These are phyloP conservation scores for Aspergillus calidoustus DNA, from an alignment of 2,329 filamentous ascomycete genomes.

Conservation along the genomic window DNA sequence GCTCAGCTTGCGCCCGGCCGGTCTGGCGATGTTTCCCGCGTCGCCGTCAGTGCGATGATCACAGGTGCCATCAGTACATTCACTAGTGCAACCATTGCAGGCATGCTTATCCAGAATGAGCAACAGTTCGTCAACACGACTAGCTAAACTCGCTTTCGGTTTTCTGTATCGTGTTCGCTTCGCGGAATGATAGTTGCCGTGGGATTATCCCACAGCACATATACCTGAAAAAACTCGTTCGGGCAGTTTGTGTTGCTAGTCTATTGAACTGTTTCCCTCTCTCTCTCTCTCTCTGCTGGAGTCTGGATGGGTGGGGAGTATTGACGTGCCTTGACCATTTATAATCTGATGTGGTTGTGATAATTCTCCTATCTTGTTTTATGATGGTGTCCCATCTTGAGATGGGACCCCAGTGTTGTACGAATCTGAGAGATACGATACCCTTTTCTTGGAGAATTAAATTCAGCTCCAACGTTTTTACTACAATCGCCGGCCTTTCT, in stretches of 20 bases:
- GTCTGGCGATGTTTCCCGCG: conserved; percentile 72
- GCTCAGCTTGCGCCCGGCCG: conserved; percentile 77
- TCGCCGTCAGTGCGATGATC: conserved; percentile 77
- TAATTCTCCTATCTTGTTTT: neutral
- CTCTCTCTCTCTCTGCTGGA: neutral
- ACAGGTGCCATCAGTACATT: conserved; percentile 80
- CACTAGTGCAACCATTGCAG: conserved; percentile 77
- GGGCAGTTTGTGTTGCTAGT: neutral
- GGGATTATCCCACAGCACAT: neutral
- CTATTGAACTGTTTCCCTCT: neutral
- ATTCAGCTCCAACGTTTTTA: neutral
- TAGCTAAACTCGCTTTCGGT: neutral
- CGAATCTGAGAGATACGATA: neutral
- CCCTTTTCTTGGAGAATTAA: neutral
- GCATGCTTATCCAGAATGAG: conserved; percentile 69
- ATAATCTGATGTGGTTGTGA: neutral
- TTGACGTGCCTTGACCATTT: neutral
- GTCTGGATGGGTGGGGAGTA: neutral
- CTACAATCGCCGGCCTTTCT: neutral
- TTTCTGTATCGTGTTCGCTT: neutral
- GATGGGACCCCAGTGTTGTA: neutral
- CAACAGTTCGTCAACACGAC: conserved; percentile 27
- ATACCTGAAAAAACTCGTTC: neutral
- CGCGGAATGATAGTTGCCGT: neutral
- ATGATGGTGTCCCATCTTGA: neutral